Percentiles rank a stretch among this genome's conserved stretches.
These are phyloP conservation scores for Phaffia australis DNA, from an alignment of 768 basidiomycete species.

Conservation along the genomic window DNA sequence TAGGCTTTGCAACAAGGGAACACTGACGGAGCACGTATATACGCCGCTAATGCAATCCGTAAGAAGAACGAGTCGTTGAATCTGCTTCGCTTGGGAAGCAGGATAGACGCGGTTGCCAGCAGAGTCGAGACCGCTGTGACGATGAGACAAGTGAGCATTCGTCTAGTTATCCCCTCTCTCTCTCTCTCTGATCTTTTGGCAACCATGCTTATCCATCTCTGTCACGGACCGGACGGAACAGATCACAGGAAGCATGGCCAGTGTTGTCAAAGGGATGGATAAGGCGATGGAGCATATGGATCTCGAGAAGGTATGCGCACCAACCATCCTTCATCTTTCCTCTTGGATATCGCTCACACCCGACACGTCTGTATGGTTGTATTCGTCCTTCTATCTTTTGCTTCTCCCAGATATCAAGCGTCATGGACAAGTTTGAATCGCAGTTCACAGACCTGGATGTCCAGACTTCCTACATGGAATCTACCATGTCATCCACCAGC, in stretches of 20 bases:
- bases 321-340: background rate
- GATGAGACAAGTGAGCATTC: constrained; percentile 50
- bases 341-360: background rate
- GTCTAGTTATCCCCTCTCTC: background rate
- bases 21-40: constrained; percentile 92
- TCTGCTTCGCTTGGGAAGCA: constrained; percentile 73
- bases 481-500: constrained; percentile 84
- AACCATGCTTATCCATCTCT: background rate
- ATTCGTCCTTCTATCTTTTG: background rate
- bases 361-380: background rate
- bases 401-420: constrained; percentile 67
- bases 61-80: constrained; percentile 95
- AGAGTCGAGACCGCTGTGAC: constrained; percentile 97
- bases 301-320: constrained; percentile 66
- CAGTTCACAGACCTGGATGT: constrained; percentile 97
- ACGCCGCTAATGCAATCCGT: constrained; percentile 93
- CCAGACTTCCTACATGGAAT: constrained; percentile 96
- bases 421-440: constrained; percentile 98
- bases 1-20: constrained; percentile 96
- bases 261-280: constrained; percentile 95
- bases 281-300: constrained; percentile 99
- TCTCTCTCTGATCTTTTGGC: background rate
- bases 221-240: constrained; percentile 36
- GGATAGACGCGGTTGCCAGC: constrained; percentile 93
- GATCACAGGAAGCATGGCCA: constrained; percentile 92